Evolutionary conservation across 2,329 filamentous ascomycete genomes (phyloP), one percentile per base, ranked within the genome.

Genomic region (Venturia nashicola): DNA sequence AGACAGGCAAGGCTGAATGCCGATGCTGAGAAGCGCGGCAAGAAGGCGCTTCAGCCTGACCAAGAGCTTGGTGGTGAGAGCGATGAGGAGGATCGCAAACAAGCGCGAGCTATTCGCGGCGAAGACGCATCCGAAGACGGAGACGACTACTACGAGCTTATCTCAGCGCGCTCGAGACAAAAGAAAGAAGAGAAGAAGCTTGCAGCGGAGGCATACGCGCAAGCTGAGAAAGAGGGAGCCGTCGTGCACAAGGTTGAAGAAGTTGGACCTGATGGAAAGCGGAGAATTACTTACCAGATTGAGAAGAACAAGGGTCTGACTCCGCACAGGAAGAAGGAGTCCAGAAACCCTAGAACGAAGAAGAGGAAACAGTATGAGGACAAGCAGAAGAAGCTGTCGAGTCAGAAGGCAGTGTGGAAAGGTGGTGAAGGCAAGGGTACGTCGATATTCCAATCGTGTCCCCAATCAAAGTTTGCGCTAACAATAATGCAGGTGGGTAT

Each of bases 241-340:
- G 82, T 81, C 65, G 87, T 88, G 1, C 80, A 88, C 1, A 82
- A 87, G 69, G 80, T 85, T 66, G 87, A 89, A 71, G 81, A 83
- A 70, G 75, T 96, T 54, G 91, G 89, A 51, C 80, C 85, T 65
- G 91, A 96, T 70, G 93, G 92, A 66, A 96, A 97, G 79, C 82
- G 95, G 66, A 90, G 91, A 76, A 96, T 99, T 74, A 90, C 86
- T 20, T 97, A 97, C 77, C 84, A 87, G 69, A 99, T 99, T 72
- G 85, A 92, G 78, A 97, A 97, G 85, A 99, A 99, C 78, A 97
- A 97, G 83, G 94, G 94, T 40, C 79, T 99, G 67, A 87, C 90
- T 65, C 91, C 92, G 59, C 88, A 89, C 76, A 83, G 93, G 67
- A 95, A 89, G 82, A 97, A 99, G 85, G 92, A 96, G 70, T 88